Base-by-base conservation (phyloP, 2,329 filamentous ascomycete genomes). In the Berkeleyomyces rouxiae region DNA sequence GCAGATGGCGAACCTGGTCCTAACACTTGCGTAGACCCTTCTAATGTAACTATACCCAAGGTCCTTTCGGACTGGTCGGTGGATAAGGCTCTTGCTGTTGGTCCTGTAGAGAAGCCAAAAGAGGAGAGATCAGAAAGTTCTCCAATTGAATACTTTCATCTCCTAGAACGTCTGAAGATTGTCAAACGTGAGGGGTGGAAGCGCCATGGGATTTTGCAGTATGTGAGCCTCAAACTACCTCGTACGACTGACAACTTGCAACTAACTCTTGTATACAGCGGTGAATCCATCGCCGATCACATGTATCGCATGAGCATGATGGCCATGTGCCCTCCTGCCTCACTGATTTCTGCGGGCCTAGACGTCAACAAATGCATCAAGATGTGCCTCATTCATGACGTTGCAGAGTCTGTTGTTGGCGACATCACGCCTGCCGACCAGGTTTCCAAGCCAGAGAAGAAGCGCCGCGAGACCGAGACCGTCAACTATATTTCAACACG, bases 301-400 rank as follows among this genome's bases (percentile, higher is more conserved):
- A 99, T 99, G 93, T 99, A 97, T 75, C 90, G 93, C 75, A 99
- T 99, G 93, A 90, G 90, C 60, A 82, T 99, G 68, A 90, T 99
- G 73, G 90, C 88, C 67, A 88, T 99, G 85, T 83, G 96, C 67
- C 91, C 90, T 1, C 92, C 93, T 1, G 79, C 87, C 0, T 76
- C 86, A 0, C 82, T 96, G 7, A 79, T 84, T 2, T 74, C 82
- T 0, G 81, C 60, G 39, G 63, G 80, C 43, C 78, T 97, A 70
- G 87, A 97, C 71, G 79, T 96, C 53, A 75, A 81, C 36, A 86
- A 85, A 68, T 97, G 93, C 78, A 92, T 90, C 69, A 89, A 89
- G 75, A 96, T 99, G 91, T 92, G 90, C 42, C 80, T 99, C 47
- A 78, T 99, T 55, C 93, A 99, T 77, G 93, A 99, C 75, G 96